Conservation (phyloP, 2,329 filamentous ascomycete species). For the Verticillium isaacii region DNA sequence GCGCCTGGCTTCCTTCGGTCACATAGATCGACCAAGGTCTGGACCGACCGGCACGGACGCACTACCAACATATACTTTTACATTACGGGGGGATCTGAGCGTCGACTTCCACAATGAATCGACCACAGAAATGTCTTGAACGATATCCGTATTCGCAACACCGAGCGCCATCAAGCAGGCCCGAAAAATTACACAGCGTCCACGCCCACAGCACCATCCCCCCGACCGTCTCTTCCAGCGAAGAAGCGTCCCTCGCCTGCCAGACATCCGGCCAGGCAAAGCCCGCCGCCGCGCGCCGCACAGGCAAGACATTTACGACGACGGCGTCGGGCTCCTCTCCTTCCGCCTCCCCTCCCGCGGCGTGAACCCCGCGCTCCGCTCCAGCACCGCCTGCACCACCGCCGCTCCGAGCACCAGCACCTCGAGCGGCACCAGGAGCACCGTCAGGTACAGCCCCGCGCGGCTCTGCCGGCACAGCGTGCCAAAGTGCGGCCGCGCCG, state of each 20-base stretch:
- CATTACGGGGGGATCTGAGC: too few relatives aligned
- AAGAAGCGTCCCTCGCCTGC: too few relatives aligned
- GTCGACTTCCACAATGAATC: too few relatives aligned
- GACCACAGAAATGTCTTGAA: too few relatives aligned
- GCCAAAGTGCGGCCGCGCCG: slow-evolving; percentile 46
- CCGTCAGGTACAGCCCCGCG: slow-evolving; percentile 47
- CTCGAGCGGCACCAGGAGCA: slow-evolving; percentile 55
- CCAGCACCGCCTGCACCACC: slow-evolving; percentile 37
- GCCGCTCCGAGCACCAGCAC: slow-evolving; percentile 40
- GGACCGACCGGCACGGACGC: neutral
- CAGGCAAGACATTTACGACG: neutral
- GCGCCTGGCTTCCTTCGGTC: neutral
- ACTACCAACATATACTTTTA: too few relatives aligned
- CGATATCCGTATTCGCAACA: too few relatives aligned
- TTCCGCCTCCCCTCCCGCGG: neutral
- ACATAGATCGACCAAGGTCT: neutral
- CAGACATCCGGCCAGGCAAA: too few relatives aligned
- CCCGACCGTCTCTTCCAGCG: too few relatives aligned
- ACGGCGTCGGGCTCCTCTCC: neutral
- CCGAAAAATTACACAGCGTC: too few relatives aligned
- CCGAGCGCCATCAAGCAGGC: too few relatives aligned
- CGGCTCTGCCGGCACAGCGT: slow-evolving; percentile 53
- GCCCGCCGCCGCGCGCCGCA: too few relatives aligned
- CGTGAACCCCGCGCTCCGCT: slow-evolving; percentile 27
- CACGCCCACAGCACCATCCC: too few relatives aligned